Base-by-base conservation (phyloP, 2,329 filamentous ascomycete genomes). In the Tolypocladium amazonense region DNA sequence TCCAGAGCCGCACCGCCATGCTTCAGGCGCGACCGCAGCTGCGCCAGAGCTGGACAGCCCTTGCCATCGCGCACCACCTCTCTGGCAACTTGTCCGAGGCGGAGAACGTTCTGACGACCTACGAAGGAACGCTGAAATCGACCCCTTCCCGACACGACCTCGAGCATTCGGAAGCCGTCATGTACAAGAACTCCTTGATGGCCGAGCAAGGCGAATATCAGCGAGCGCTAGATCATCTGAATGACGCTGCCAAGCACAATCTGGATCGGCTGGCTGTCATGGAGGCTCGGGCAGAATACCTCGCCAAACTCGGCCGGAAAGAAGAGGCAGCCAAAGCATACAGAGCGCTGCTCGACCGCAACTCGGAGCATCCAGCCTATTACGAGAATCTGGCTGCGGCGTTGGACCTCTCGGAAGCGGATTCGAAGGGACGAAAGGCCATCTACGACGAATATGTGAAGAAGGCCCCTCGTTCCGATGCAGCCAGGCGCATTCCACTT, bases 171-270 rank as follows among this genome's bases (percentile, higher is more conserved):
- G 94, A 99, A 76, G 91, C 93, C 53, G 80, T 91, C 60, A 80
- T 99, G 76, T 99, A 99, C 79, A 97, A 96, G 76, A 99, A 97
- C 75, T 84, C 82, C 55, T 86, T 99, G 69, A 97, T 99, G 71
- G 91, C 90, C 43, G 95, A 97, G 75, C 85, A 86, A 60, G 92
- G 92, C 20, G 88, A 97, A 65, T 82, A 86, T 57, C 81, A 95
- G 69, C 85, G 88, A 68, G 94, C 94, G 6, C 76, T 97, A 69
- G 87, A 95, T 64, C 92, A 99, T 69, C 80, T 99, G 47, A 88
- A 97, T 61, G 81, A 83, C 14, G 84, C 89, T 57, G 84, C 85
- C 61, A 93, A 91, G 78, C 79, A 85, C 65, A 91, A 88, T 71
- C 81, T 95, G 56, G 94, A 99, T 75, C 87, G 90, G 45, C 81